These are phyloP conservation scores for Mycena albidolilacea DNA, from an alignment of 768 basidiomycete species.

Conservation along the genomic window DNA sequence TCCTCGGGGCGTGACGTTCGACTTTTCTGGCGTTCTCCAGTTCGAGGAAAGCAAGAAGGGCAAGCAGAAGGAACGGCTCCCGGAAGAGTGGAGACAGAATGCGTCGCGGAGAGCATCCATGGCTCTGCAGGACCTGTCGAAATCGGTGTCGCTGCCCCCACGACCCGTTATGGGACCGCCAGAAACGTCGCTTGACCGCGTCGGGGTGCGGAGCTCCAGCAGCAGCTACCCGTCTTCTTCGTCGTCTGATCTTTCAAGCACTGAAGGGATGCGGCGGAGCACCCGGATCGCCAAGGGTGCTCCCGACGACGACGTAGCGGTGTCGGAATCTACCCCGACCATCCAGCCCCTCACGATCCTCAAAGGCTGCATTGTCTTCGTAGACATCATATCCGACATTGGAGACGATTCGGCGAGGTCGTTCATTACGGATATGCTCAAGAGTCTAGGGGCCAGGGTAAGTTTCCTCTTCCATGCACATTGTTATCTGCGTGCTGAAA, in stretches of 20 bases:
- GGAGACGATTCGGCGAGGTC: constrained; percentile 84
- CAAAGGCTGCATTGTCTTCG: constrained; percentile 84
- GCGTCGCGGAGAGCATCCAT: constrained; percentile 70
- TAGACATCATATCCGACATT: constrained; percentile 89
- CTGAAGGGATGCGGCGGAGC: constrained; percentile 46
- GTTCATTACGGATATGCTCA: constrained; percentile 88
- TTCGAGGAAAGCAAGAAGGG: constrained; percentile 46
- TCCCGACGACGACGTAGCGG: constrained; percentile 36
- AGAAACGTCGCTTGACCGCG: constrained; percentile 56
- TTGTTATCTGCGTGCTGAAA: constrained; percentile 5
- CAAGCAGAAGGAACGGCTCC: constrained; percentile 50
- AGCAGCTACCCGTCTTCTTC: constrained; percentile 52
- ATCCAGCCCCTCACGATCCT: constrained; percentile 65
- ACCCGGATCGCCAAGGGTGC: constrained; percentile 51
- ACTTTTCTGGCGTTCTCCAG: constrained; percentile 23
- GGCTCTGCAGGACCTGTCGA: constrained; percentile 73
- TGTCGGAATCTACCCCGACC: constrained; percentile 43
- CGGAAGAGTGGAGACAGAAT: constrained; percentile 50
- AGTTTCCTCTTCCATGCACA: constrained; percentile 40
- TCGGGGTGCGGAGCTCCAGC: constrained; percentile 57
- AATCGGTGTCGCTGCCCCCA: constrained; percentile 66
- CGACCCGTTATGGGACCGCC: constrained; percentile 64
- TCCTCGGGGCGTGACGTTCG: constrained; percentile 39
- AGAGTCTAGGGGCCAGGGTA: constrained; percentile 86
- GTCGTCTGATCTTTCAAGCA: constrained; percentile 33